Evolutionary conservation across 192 early-diverging fungal genomes (phyloP), one percentile per base, ranked within the genome.

Genomic region (Umbelopsis sp.): DNA sequence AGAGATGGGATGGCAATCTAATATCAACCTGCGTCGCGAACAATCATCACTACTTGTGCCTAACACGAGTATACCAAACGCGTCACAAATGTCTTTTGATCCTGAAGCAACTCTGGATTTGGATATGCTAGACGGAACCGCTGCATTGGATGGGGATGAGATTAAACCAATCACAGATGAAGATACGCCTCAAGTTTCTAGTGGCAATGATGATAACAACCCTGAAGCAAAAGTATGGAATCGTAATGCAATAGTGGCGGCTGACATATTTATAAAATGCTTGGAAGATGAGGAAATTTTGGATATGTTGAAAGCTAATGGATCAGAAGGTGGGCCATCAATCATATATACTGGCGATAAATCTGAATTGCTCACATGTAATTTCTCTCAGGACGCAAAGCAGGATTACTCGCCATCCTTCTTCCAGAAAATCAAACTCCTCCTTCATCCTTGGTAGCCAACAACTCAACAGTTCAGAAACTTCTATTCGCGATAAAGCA

Each of bases 401-500:
- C 66, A 24, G 68, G 47, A n/a, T 78, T 72, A 22, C 68, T 68
- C 12, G 16, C 44, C 6, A 70, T 66, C 4, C 24, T 77, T 7
- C 26, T 59, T 0, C 43, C 53, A 3, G 43, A 56, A 8, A 53
- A 76, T 62, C 25, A 56, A 53, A 76, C 51, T 29, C 53, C 47
- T 14, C 38, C 26, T 20, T 62, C 43, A 3, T 21, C 59, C 1
- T 10, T 51, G 24, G 38, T 44, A 25, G 8, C 41, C 29, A 56
- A 73, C 31, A 77, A 72, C 68, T 22, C 31, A 8, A 32, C 52
- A 9, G 54, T 78, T 3, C 77, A 78, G 45, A 74, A 74, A 71
- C n/a, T 74, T 6, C 26, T 74, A 5, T 38, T 74, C 5, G 56
- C 74, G 14, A 71, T 78, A 22, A 69, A 74, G 21, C 71, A 73